Conservation (phyloP, 768 basidiomycete genomes). For the Suillus subalutaceus region DNA sequence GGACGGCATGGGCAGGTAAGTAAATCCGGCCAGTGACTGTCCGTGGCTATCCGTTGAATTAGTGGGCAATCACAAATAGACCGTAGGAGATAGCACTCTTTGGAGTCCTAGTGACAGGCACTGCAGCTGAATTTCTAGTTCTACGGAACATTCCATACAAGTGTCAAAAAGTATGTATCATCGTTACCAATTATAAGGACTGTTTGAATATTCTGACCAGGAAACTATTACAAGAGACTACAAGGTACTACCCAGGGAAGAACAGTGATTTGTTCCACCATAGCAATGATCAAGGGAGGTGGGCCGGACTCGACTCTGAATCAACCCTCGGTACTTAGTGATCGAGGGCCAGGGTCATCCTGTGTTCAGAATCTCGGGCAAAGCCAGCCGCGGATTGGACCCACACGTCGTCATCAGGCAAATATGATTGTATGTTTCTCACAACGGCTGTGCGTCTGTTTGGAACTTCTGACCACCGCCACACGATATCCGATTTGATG, state of each 20-base stretch:
- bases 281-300: background rate
- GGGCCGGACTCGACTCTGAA: background rate
- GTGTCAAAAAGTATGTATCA: background rate
- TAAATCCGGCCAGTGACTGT: no score
- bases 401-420: conserved; percentile 1
- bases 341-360: background rate
- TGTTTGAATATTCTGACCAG: background rate
- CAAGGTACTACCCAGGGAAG: background rate
- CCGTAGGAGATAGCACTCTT: no score
- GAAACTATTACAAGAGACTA: background rate
- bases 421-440: background rate
- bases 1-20: no score
- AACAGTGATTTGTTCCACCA: background rate
- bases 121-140: background rate
- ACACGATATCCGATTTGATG: conserved; percentile 6
- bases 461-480: conserved; percentile 14
- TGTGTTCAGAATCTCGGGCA: background rate
- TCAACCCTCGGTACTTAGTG: background rate
- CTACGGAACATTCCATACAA: background rate
- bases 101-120: no score
- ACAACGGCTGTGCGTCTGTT: background rate
- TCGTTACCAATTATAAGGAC: background rate
- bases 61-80: no score
- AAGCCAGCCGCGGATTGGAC: background rate
- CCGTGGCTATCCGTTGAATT: no score